phyloP scores from a whole-genome alignment of 2,329 filamentous ascomycete genomes.

The Arthrobotrys iridis region DNA sequence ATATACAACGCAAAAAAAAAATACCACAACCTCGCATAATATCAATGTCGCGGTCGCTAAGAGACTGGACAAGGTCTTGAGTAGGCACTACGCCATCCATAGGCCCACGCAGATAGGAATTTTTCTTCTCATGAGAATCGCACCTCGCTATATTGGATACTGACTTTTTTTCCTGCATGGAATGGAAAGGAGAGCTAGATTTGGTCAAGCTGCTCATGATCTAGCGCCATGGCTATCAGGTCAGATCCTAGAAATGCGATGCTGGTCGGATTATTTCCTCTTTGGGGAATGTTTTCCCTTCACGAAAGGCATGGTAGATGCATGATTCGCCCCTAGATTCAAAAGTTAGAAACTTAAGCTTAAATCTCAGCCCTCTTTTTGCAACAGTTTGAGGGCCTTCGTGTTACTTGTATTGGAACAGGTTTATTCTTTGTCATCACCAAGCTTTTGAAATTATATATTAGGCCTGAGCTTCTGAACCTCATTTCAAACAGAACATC shows the following conservation, averaged over 20 bases:
- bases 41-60: not conserved
- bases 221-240: too few relatives aligned
- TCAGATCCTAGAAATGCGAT: not conserved
- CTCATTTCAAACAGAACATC: not conserved
- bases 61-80: too few relatives aligned
- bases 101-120: too few relatives aligned
- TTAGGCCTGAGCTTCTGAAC: not conserved
- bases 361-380: not conserved
- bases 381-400: not conserved
- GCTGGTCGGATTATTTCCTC: conserved; percentile 32
- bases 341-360: conserved; percentile 5
- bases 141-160: too few relatives aligned
- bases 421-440: not conserved
- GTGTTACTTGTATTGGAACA: not conserved
- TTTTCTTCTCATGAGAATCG: too few relatives aligned
- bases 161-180: not conserved
- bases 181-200: conserved; percentile 1
- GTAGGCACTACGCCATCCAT: too few relatives aligned
- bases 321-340: not conserved
- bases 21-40: not conserved
- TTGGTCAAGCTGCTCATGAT: not conserved
- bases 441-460: not conserved
- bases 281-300: conserved; percentile 27
- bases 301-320: not conserved
- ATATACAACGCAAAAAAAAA: not conserved